These are phyloP conservation scores for Myxozyma nipponensis DNA, from an alignment of 805 yeast genomes.

Conservation along the genomic window DNA sequence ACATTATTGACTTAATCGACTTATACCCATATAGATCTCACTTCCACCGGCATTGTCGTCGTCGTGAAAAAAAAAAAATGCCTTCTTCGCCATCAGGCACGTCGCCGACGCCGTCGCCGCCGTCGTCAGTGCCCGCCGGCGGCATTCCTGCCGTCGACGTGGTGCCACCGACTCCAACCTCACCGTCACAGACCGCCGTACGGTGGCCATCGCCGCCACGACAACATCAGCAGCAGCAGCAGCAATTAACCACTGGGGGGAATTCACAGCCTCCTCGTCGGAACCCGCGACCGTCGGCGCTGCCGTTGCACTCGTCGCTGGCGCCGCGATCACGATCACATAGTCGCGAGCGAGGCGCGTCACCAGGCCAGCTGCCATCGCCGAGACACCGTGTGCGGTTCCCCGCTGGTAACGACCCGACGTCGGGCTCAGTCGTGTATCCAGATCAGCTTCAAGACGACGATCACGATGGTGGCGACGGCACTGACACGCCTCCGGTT, in stretches of 20 bases:
- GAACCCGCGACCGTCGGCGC: conserved; percentile 17
- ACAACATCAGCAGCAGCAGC: conserved; percentile 1
- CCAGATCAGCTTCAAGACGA: conserved; percentile 20
- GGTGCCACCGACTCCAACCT: neutral
- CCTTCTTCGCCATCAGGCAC: neutral
- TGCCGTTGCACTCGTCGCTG: conserved; percentile 22
- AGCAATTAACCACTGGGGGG: neutral
- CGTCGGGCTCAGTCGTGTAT: conserved; percentile 27
- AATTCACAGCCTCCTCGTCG: conserved; percentile 1
- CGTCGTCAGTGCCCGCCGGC: neutral
- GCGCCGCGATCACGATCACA: conserved; percentile 24
- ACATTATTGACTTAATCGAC: too few relatives aligned
- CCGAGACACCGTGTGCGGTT: conserved; percentile 31
- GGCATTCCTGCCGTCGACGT: neutral
- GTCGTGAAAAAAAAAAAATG: too few relatives aligned
- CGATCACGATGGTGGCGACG: conserved; percentile 2
- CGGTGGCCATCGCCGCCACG: neutral
- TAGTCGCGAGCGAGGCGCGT: conserved; percentile 19
- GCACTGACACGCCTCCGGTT: neutral
- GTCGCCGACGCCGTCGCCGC: neutral
- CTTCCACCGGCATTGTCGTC: too few relatives aligned
- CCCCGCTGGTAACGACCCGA: conserved; percentile 32
- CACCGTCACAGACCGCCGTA: neutral
- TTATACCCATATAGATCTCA: too few relatives aligned
- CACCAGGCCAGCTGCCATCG: conserved; percentile 21